Percentiles rank a stretch among this genome's conserved stretches.
These are phyloP conservation scores for Dioscorea dumetorum DNA, from an alignment of 106 monocot species.

Conservation along the genomic window DNA sequence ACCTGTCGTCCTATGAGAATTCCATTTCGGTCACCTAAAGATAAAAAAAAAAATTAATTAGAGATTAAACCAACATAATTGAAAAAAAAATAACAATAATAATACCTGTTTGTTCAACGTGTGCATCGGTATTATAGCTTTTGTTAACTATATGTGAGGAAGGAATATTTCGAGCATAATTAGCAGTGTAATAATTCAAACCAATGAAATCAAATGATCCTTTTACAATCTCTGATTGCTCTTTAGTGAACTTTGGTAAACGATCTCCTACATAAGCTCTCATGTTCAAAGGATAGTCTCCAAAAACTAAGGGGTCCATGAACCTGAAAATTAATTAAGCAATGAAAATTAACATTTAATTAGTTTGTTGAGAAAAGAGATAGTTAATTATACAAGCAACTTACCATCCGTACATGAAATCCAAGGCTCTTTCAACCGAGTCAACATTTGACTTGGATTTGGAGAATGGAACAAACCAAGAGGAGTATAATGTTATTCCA, in stretches of 20 bases:
- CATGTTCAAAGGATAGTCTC: constrained; percentile 60
- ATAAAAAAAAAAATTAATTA: no score
- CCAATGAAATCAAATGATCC: constrained; percentile 66
- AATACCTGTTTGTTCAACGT: constrained; percentile 14
- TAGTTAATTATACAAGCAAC: neutral
- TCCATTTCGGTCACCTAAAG: constrained; percentile 21
- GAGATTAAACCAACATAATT: neutral
- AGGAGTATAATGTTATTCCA: constrained; percentile 36
- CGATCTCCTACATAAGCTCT: constrained; percentile 35
- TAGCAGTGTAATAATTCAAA: constrained; percentile 55
- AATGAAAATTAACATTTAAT: neutral
- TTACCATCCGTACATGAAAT: constrained; percentile 67
- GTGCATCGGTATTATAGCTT: constrained; percentile 20
- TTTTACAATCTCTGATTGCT: constrained; percentile 38
- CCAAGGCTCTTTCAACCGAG: constrained; percentile 29
- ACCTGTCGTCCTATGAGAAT: constrained; percentile 45
- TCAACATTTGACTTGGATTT: constrained; percentile 16
- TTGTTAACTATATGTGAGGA: neutral
- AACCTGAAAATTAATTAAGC: constrained; percentile 27
- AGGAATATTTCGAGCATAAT: constrained; percentile 21
- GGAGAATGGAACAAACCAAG: constrained; percentile 38
- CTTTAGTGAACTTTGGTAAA: constrained; percentile 41
- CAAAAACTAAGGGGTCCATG: constrained; percentile 49
- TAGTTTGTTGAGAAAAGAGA: neutral
- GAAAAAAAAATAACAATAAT: neutral